A percentile compares a stretch with the other conserved stretches of the same genome.
phyloP scores from a whole-genome alignment of 768 basidiomycete genomes.

The Panellus pusillus region DNA sequence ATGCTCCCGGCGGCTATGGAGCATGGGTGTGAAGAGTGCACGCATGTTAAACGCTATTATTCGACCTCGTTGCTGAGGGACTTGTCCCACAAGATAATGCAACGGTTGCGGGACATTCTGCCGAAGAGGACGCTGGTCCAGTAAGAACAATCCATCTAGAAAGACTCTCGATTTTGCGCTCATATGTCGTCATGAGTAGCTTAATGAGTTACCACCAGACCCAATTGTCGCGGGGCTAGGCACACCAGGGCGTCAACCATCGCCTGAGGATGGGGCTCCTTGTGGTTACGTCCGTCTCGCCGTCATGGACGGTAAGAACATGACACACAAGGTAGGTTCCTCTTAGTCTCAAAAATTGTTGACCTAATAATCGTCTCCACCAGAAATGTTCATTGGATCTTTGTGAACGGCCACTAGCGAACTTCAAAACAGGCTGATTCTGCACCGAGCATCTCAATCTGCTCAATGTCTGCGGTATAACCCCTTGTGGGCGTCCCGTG shows the following conservation, averaged over 20 bases:
- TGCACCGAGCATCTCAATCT: slow-evolving; percentile 25
- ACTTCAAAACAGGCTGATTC: slow-evolving; percentile 33
- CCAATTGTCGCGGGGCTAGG: slow-evolving; percentile 26
- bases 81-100: too few relatives aligned
- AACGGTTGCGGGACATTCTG: too few relatives aligned
- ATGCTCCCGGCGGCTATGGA: neutral
- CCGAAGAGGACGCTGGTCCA: too few relatives aligned
- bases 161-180: too few relatives aligned
- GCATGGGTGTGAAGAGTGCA: slow-evolving; percentile 3
- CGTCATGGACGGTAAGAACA: slow-evolving; percentile 35
- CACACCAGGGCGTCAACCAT: slow-evolving; percentile 21
- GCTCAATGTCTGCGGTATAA: neutral
- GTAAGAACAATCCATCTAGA: too few relatives aligned
- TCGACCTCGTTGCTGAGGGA: neutral
- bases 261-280: slow-evolving; percentile 1
- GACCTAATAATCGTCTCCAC: neutral
- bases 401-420: slow-evolving; percentile 25
- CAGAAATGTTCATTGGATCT: slow-evolving; percentile 26
- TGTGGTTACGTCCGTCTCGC: slow-evolving; percentile 28
- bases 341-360: too few relatives aligned
- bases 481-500: neutral
- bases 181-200: neutral
- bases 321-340: slow-evolving; percentile 26
- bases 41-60: slow-evolving; percentile 4
- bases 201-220: neutral